Base-by-base conservation (phyloP, 495 filamentous ascomycete species). In the Trichoderma asperelloides region DNA sequence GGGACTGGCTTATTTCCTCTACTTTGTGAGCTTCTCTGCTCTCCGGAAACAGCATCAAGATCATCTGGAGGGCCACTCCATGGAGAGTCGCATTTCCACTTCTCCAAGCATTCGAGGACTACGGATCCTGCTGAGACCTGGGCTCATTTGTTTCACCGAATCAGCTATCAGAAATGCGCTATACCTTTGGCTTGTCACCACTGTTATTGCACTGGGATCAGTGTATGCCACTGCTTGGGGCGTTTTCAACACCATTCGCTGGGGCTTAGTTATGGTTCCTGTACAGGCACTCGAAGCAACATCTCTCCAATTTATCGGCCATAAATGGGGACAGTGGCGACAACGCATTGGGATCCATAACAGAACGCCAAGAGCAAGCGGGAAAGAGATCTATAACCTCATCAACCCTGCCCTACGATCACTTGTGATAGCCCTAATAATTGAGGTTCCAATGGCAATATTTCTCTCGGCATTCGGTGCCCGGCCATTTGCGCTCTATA, bases 231-330 rank as follows among this genome's bases (percentile, higher is more conserved):
- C 89, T 2, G 88, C 89, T 2, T 92, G 88, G 89, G 85, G 87
- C 16, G 78, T 91, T 45, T 91, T 92, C 78, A 89, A 84, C 68
- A 91, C 88, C 0, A 90, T 92, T 68, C 82, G 89, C n/a, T 92
- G 88, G 89, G 88, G 89, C 1, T 75, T 92, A 4, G 79, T 91
- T 37, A 92, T 91, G 89, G 88, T 92, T 1, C 88, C 89, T 0
- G 89, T 91, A 0, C 82, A 86, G 66, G 79, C 88, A 0, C 73
- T 91, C 11, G 88, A 92, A 71, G 84, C 85, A 9, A 87, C 88
- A 0, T 77, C 86, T 1, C 77, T 88, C 4, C 78, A 87, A 0
- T 91, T 91, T 71, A 78, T 91, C 33, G 88, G 88, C 0, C 89
- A 92, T 72, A 74, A 74, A 15, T 91, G 89, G 89, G 88, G 88